Conservation (phyloP, 169 alveolate genomes). For the Eimeria praecox region DNA sequence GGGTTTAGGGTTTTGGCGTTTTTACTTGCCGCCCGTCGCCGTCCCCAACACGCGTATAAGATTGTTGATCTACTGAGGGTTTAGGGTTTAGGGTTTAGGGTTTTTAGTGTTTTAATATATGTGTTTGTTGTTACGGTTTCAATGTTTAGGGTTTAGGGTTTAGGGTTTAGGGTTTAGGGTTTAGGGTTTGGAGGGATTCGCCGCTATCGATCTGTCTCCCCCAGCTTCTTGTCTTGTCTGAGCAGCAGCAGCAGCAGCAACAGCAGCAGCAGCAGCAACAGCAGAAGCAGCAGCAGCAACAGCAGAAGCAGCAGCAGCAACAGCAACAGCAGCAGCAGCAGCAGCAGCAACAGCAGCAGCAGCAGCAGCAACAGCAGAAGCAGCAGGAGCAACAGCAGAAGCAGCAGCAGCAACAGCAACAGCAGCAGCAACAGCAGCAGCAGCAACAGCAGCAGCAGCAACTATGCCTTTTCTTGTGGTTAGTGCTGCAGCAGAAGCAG, state of each 20-base stretch:
- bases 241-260: neutral
- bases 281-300: constrained; percentile 1
- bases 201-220: neutral
- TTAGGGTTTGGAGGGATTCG: neutral
- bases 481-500: constrained; percentile 44
- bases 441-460: neutral
- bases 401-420: neutral
- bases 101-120: neutral
- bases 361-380: too few species aligned
- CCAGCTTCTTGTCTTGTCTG: neutral
- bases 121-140: too few species aligned
- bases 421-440: neutral
- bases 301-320: neutral
- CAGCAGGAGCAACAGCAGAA: too few species aligned
- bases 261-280: constrained; percentile 50
- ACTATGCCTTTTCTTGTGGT: neutral
- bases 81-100: constrained; percentile 16
- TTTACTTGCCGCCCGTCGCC: too few species aligned
- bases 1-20: too few species aligned
- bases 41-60: too few species aligned
- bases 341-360: neutral
- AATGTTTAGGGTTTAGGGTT: too few species aligned
- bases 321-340: constrained; percentile 44
- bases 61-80: neutral
- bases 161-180: neutral